Conservation (phyloP, 495 filamentous ascomycete species). For the Neurospora cerealis region DNA sequence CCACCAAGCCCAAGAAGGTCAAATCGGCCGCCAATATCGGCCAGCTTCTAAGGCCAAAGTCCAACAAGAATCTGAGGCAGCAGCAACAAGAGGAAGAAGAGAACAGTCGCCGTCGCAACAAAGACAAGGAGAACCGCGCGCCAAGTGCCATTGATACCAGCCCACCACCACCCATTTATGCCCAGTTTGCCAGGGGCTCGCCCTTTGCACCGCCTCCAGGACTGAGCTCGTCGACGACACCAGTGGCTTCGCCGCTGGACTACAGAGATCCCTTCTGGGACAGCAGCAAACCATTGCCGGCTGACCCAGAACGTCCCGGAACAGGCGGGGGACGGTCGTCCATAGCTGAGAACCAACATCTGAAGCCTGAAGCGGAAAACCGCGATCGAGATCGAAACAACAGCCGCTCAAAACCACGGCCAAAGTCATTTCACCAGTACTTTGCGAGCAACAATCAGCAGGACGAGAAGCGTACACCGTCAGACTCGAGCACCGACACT, state of each 20-base stretch:
- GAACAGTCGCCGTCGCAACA: slow-evolving; percentile 27
- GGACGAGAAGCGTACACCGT: background rate
- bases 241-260: slow-evolving; percentile 21
- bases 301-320: background rate
- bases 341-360: background rate
- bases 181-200: slow-evolving; percentile 46
- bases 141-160: slow-evolving; percentile 22
- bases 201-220: background rate
- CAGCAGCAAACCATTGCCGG: background rate
- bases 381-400: background rate
- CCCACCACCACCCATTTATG: slow-evolving; percentile 65
- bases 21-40: slow-evolving; percentile 76
- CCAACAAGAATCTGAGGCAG: slow-evolving; percentile 43
- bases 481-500: slow-evolving; percentile 40
- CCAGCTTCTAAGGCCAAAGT: slow-evolving; percentile 50
- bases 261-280: background rate
- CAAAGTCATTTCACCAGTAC: background rate
- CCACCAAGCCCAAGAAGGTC: slow-evolving; percentile 62
- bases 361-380: background rate
- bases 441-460: background rate
- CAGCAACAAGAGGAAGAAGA: slow-evolving; percentile 26
- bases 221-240: slow-evolving; percentile 28
- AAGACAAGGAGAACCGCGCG: slow-evolving; percentile 72
- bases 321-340: background rate
- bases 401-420: background rate